A percentile compares a stretch with the other conserved stretches of the same genome.
These are phyloP conservation scores for Rubia occidens DNA, from an alignment of 305 asterid genomes.

Conservation along the genomic window DNA sequence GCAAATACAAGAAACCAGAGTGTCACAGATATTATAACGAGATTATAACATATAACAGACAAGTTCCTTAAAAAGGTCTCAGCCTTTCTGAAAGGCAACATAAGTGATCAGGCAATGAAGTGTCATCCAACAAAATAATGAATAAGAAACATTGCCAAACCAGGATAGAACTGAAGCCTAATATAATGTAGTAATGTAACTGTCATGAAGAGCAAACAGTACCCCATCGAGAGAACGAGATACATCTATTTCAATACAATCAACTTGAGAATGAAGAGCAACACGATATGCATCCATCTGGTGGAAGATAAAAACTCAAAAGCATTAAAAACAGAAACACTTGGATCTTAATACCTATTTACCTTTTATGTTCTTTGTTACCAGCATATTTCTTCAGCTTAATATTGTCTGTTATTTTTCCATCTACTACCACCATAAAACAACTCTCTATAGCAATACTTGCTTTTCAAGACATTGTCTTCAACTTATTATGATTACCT, in stretches of 20 bases:
- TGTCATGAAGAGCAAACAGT: slow-evolving; percentile 89
- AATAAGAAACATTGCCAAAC: slow-evolving; percentile 4
- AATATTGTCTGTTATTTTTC: background rate
- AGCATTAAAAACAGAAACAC: background rate
- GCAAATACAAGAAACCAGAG: background rate
- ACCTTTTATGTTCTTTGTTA: background rate
- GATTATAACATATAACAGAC: background rate
- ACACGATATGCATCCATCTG: slow-evolving; percentile 70
- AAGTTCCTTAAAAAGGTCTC: background rate
- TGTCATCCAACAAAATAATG: background rate
- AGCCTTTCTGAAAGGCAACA: background rate
- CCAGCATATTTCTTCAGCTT: background rate
- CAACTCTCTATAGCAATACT: background rate
- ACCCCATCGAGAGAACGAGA: slow-evolving; percentile 92
- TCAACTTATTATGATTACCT: background rate
- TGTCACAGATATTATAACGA: background rate
- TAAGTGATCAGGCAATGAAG: background rate
- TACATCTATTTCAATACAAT: slow-evolving; percentile 88
- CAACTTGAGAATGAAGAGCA: slow-evolving; percentile 75
- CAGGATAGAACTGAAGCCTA: slow-evolving; percentile 11
- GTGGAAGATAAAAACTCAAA: background rate
- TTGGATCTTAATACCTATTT: background rate
- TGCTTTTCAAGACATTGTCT: background rate
- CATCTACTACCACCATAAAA: background rate
- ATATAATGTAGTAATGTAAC: slow-evolving; percentile 35